Base-by-base conservation (phyloP, 164 flowering plant genomes). In the Macadamia tetraphylla region DNA sequence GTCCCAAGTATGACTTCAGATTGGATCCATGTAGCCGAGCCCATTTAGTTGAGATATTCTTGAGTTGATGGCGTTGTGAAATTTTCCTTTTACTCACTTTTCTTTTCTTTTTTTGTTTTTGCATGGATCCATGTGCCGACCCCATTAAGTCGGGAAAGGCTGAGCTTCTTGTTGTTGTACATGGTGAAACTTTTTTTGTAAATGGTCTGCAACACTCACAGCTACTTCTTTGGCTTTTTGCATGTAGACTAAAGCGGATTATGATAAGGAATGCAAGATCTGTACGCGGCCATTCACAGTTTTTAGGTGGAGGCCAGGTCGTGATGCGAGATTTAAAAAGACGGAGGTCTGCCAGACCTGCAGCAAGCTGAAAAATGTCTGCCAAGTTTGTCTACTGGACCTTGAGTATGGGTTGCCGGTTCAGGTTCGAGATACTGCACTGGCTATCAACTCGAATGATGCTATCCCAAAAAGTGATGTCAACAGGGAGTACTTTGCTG, bases 391-490 rank as follows among this genome's bases (percentile, higher is more conserved):
- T 79, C 91, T 92, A 61, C 69, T 92, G 73, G 98, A 94, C 81
- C 89, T 94, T 43, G 97, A 92, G 61, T 94, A 94, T 72, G 98
- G 98, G 23, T 77, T 94, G 74, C 97, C 98, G 4, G 98, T 94
- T 62, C 98, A 94, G 70, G 97, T 94, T 77, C 87, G 97, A 60
- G 97, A 94, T 67, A 88, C 96, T 64, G 98, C 98, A 48, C 82
- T 94, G n/a, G 70, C 85, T 61, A 94, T 94, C 67, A 81, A 75
- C 74, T 83, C 97, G 14, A 80, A 92, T 74, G 96, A 92, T 73
- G 70, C 97, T 55, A 94, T 94, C 69, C 98, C 97, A 18, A 94
- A 86, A 81, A 94, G 98, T 73, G 98, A 94, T 75, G 97, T 94
- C 63, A 94, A 94, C 59, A 83, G 97, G 75, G 98, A 94, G 72